Evolutionary conservation across 2,329 filamentous ascomycete genomes (phyloP).

Genomic region (Aspergillus fischeri): DNA sequence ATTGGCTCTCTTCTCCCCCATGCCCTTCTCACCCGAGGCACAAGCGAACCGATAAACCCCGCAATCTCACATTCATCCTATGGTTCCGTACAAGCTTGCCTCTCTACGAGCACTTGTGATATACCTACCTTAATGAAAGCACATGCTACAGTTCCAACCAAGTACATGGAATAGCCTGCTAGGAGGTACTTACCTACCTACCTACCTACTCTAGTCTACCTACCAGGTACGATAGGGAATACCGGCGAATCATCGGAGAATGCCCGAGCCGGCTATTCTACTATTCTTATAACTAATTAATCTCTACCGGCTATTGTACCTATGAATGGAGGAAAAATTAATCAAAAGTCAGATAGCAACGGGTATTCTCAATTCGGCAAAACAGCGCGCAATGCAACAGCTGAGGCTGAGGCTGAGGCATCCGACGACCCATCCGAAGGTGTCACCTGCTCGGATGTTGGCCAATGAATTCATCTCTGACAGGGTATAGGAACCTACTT

Average conservation of each 20-base stretch:
- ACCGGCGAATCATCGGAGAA: neutral
- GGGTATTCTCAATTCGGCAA: neutral
- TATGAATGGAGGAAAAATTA: neutral
- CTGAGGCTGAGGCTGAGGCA: neutral
- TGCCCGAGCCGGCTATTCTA: neutral
- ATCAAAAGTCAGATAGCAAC: no score
- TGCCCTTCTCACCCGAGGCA: conserved; percentile 13
- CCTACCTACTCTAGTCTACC: no score
- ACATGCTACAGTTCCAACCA: neutral
- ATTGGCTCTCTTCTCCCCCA: conserved; percentile 10
- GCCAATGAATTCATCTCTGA: neutral
- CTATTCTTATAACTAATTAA: no score
- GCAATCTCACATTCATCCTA: conserved; percentile 6
- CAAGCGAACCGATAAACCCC: conserved; percentile 15
- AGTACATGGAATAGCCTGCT: no score
- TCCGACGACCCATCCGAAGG: no score
- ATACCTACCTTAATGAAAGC: no score
- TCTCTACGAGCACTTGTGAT: no score
- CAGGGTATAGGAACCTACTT: no score
- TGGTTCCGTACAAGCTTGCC: no score
- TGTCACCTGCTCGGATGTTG: neutral
- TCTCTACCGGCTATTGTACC: no score
- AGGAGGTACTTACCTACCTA: no score
- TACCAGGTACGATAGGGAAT: neutral
- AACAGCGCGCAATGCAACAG: neutral